Conservation (phyloP, 192 early-diverging fungal genomes). For the Coemansia erecta region DNA sequence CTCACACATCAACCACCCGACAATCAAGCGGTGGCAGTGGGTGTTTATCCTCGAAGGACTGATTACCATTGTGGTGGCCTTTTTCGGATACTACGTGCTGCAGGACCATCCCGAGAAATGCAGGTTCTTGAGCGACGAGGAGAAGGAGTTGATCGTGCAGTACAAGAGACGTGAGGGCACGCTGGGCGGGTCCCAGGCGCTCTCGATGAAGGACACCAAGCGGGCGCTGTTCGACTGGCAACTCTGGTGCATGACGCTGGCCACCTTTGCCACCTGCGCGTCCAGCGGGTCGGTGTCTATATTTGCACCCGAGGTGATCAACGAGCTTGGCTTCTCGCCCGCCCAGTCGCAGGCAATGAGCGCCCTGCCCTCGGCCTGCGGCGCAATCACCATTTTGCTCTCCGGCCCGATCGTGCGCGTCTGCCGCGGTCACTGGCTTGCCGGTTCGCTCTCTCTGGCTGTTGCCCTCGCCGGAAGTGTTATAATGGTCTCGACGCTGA, state of each 20-base stretch:
- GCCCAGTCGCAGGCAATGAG: slow-evolving; percentile 46
- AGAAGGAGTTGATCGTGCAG: slow-evolving; percentile 33
- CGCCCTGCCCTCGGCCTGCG: slow-evolving; percentile 37
- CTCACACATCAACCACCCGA: slow-evolving; percentile 43
- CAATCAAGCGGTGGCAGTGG: slow-evolving; percentile 52
- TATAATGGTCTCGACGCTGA: slow-evolving; percentile 29
- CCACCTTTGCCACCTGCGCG: slow-evolving; percentile 26
- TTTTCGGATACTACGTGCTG: slow-evolving; percentile 34
- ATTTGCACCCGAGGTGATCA: slow-evolving; percentile 49
- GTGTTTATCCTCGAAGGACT: slow-evolving; percentile 50
- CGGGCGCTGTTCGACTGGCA: slow-evolving; percentile 40
- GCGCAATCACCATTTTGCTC: slow-evolving; percentile 28
- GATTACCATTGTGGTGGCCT: slow-evolving; percentile 29
- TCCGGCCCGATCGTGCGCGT: slow-evolving; percentile 14
- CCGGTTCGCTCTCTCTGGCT: slow-evolving; percentile 7
- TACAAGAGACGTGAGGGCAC: slow-evolving; percentile 39
- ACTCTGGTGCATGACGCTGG: slow-evolving; percentile 42
- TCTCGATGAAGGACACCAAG: slow-evolving; percentile 14
- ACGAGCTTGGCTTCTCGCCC: slow-evolving; percentile 40
- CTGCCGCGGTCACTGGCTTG: slow-evolving; percentile 33
- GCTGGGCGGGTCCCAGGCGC: slow-evolving; percentile 33
- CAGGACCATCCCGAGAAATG: slow-evolving; percentile 52
- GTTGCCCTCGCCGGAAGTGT: slow-evolving; percentile 21
- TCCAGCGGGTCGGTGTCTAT: slow-evolving; percentile 19
- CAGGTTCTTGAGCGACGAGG: slow-evolving; percentile 29